A percentile compares a stretch with the other conserved stretches of the same genome.
These are phyloP conservation scores for Prunus campanulata DNA, from an alignment of 306 rosid genomes.

Conservation along the genomic window DNA sequence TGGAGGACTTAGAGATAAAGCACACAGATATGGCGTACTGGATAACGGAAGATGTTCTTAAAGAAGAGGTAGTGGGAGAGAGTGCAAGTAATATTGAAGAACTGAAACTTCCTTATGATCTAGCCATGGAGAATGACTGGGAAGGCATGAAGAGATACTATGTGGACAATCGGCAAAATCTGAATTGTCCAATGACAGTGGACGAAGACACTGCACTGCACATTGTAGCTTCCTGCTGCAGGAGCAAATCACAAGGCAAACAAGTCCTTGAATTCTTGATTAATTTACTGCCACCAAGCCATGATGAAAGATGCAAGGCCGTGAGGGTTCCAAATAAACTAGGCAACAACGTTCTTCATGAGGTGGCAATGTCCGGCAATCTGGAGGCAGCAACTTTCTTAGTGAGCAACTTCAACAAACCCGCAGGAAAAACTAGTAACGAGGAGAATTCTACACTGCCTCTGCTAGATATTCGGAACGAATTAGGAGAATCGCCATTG, in stretches of 20 bases:
- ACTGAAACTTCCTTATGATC: neutral
- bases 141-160: neutral
- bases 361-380: slow-evolving; percentile 6
- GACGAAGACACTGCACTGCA: slow-evolving; percentile 15
- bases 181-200: neutral
- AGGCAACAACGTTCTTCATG: slow-evolving; percentile 15
- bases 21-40: neutral
- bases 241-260: neutral
- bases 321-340: neutral
- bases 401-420: neutral
- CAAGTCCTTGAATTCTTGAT: neutral
- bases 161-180: neutral
- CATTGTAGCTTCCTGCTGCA: slow-evolving; percentile 1
- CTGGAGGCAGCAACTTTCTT: neutral
- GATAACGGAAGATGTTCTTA: neutral
- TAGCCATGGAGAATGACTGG: slow-evolving; percentile 5
- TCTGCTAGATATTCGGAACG: neutral
- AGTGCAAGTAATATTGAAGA: neutral
- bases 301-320: neutral
- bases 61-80: neutral
- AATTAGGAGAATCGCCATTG: slow-evolving; percentile 16
- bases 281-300: too few species aligned
- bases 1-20: neutral
- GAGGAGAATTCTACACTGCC: too few species aligned
- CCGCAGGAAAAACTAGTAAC: neutral